These are phyloP conservation scores for Termitomyces sp. DNA, from an alignment of 768 basidiomycete genomes.

Conservation along the genomic window DNA sequence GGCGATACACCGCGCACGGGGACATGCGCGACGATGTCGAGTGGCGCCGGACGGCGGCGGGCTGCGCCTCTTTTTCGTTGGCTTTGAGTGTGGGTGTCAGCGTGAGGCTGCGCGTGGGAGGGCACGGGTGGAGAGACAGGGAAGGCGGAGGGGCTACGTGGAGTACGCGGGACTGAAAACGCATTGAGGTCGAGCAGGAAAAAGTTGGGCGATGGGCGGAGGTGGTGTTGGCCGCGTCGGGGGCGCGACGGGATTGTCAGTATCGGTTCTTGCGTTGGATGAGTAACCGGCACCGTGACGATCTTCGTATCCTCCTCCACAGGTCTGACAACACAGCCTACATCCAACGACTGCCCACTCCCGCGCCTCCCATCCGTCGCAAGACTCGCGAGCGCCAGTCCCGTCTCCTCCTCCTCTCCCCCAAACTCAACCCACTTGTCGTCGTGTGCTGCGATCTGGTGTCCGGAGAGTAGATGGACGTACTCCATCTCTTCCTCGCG, in stretches of 20 bases:
- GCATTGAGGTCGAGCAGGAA: slow-evolving; percentile 35
- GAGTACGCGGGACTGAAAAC: slow-evolving; percentile 26
- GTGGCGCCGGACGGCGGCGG: slow-evolving; percentile 34
- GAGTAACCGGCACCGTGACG: slow-evolving; percentile 12
- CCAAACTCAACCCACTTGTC: slow-evolving; percentile 44
- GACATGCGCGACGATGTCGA: slow-evolving; percentile 27
- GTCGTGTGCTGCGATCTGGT: slow-evolving; percentile 20
- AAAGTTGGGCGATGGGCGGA: slow-evolving; percentile 32
- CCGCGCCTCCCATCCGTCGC: slow-evolving; percentile 31
- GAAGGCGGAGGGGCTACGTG: not conserved
- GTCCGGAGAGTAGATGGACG: slow-evolving; percentile 49
- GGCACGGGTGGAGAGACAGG: slow-evolving; percentile 1
- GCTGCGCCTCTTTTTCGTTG: slow-evolving; percentile 21
- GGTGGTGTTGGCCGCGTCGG: slow-evolving; percentile 28
- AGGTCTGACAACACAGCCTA: slow-evolving; percentile 41
- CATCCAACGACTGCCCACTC: slow-evolving; percentile 45
- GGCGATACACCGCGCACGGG: slow-evolving; percentile 16
- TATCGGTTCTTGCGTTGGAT: slow-evolving; percentile 18
- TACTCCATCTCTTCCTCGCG: slow-evolving; percentile 72
- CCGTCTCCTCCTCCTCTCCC: slow-evolving; percentile 5
- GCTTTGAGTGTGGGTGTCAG: not conserved
- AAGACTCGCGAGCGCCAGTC: slow-evolving; percentile 18
- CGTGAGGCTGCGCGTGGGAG: not conserved
- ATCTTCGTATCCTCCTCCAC: slow-evolving; percentile 24
- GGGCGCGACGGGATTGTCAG: slow-evolving; percentile 37